These are phyloP conservation scores for Tricholoma furcatifolium DNA, from an alignment of 768 basidiomycete species.

Conservation along the genomic window DNA sequence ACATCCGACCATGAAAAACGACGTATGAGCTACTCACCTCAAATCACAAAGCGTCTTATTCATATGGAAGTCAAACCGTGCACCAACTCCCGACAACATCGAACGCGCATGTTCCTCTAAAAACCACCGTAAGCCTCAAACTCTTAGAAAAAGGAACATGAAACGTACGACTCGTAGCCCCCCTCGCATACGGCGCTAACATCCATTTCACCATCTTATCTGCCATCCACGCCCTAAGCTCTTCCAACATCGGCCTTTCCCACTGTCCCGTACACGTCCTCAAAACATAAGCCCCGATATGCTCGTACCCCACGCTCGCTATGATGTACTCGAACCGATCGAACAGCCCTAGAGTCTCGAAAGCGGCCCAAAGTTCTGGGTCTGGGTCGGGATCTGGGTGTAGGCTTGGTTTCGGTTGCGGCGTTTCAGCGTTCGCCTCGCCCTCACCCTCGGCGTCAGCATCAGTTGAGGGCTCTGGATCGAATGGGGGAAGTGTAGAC, in stretches of 20 bases:
- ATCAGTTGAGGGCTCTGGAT: too few species aligned
- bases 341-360: constrained; percentile 71
- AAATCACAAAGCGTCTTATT: constrained; percentile 89
- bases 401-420: too few species aligned
- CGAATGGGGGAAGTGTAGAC: constrained; percentile 47
- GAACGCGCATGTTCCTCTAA: constrained; percentile 69
- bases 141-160: not conserved
- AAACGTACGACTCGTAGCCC: constrained; percentile 52
- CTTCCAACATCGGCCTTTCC: constrained; percentile 61
- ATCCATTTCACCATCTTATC: constrained; percentile 84
- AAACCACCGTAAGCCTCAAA: constrained; percentile 3
- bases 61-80: constrained; percentile 89
- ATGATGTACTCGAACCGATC: constrained; percentile 85
- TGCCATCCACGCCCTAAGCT: constrained; percentile 74
- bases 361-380: constrained; percentile 50
- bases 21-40: constrained; percentile 50
- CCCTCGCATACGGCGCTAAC: constrained; percentile 72
- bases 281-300: constrained; percentile 74
- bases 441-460: too few species aligned
- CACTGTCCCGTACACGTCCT: constrained; percentile 68
- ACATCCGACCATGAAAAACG: not conserved
- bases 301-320: constrained; percentile 80
- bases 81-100: constrained; percentile 75
- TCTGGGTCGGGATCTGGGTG: constrained; percentile 22
- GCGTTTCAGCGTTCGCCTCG: too few species aligned